Evolutionary conservation across 2,329 filamentous ascomycete species (phyloP), one percentile per base, ranked within the genome.

Genomic region (Pseudogymnoascus sp.): DNA sequence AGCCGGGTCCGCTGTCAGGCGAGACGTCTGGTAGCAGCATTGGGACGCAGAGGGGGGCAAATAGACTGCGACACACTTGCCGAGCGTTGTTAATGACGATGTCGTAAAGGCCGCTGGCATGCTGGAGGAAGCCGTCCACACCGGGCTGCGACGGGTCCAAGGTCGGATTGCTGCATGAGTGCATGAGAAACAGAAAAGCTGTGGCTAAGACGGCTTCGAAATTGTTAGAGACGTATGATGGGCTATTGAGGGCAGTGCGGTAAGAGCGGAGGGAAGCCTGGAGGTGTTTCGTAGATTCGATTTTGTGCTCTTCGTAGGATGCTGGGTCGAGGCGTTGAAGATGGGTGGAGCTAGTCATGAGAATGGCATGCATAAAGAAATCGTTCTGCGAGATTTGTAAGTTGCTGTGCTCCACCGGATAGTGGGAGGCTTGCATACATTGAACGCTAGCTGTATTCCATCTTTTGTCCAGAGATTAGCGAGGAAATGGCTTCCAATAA

Each of bases 321-420:
- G 15, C 15, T 33, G 48, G 48, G n/a, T 55, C 35, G 29, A 33
- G 36, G 33, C 36, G 44, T 58, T 29, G 59, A 48, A 31, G 39
- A 21, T 62, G 61, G 61, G 9, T 63, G 62, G 13, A 65, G 59
- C 25, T 66, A 48, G 5, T 62, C 4, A 61, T 59, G 12, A 67
- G 61, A 2, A 67, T 64, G 5, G 65, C 64, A 36, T 67, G 65
- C 58, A 67, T 61, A 12, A 67, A 59, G 29, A 66, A 67, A 27
- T 61, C 61, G 10, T 67, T 48, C 65, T 67, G 48, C 27, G n/a
- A 31, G 13, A 44, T 29, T 55, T 17, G 51, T 35, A 27, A 36
- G 35, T 27, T 13, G 25, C 21, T 15, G 17, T 13, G 25, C 21
- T 15, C 13, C 21, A 21, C 31, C 15, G 13, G 17, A 9, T 5